Percentiles rank a stretch among this genome's conserved stretches.
These are phyloP conservation scores for Schizochytrium sp. DNA, from an alignment of 108 stramenopile genomes.

Conservation along the genomic window DNA sequence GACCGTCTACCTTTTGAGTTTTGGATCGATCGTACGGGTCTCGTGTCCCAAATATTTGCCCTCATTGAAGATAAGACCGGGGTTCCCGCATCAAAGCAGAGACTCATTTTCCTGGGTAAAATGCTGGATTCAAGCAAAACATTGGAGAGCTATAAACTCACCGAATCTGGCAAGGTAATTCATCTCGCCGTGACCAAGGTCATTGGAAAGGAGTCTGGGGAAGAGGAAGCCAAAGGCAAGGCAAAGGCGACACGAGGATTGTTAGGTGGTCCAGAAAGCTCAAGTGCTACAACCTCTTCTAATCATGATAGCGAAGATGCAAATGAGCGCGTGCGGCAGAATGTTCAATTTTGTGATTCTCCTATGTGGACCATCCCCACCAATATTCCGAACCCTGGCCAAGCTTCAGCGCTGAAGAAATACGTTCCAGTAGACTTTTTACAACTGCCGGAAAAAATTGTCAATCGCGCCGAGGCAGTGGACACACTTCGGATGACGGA, in stretches of 20 bases:
- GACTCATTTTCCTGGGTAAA: conserved; percentile 56
- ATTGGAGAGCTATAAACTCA: conserved; percentile 12
- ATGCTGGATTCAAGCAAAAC: conserved; percentile 25
- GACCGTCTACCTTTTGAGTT: conserved; percentile 8
- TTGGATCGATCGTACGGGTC: not conserved
- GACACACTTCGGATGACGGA: conserved; percentile 55
- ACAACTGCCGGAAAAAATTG: conserved; percentile 52
- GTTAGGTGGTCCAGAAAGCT: not conserved
- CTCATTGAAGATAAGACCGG: conserved; percentile 11
- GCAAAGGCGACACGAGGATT: not conserved
- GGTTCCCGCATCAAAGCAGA: conserved; percentile 32
- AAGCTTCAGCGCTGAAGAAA: conserved; percentile 31
- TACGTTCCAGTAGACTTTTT: conserved; percentile 64
- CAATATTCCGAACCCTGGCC: conserved; percentile 64
- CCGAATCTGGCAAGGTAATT: not conserved
- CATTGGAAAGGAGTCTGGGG: not conserved
- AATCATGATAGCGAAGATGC: not conserved
- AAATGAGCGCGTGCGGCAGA: conserved; percentile 29
- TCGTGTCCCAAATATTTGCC: conserved; percentile 2
- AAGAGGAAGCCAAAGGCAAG: not conserved
- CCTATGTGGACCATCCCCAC: not conserved
- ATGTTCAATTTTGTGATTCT: conserved; percentile 57
- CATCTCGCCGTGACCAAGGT: conserved; percentile 42
- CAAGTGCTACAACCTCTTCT: not conserved
- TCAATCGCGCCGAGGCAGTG: conserved; percentile 61